A percentile compares a stretch with the other conserved stretches of the same genome.
phyloP scores from a whole-genome alignment of 2,329 filamentous ascomycete genomes.

The Thelonectria discophora region DNA sequence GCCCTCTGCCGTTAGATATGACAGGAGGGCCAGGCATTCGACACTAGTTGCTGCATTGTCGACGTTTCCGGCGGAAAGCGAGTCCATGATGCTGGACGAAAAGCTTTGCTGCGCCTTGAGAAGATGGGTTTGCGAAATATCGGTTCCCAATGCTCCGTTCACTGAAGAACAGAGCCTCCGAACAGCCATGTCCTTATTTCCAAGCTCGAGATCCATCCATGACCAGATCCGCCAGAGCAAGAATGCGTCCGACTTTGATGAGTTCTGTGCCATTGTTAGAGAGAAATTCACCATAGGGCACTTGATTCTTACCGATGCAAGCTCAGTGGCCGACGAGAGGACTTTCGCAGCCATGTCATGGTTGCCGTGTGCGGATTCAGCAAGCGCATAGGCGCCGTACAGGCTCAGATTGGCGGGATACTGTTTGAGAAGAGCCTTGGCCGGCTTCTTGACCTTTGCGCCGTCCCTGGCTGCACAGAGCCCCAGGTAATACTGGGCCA shows the following conservation, averaged over 20 bases:
- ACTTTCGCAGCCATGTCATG: slow-evolving; percentile 68
- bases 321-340: slow-evolving; percentile 68
- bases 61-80: slow-evolving; percentile 59
- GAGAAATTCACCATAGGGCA: background rate
- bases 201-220: slow-evolving; percentile 68
- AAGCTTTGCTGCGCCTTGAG: slow-evolving; percentile 66
- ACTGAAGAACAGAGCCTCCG: slow-evolving; percentile 52
- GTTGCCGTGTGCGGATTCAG: slow-evolving; percentile 71
- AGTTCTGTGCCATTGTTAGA: slow-evolving; percentile 33
- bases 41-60: slow-evolving; percentile 63
- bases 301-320: slow-evolving; percentile 43
- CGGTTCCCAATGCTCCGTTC: slow-evolving; percentile 41
- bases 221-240: slow-evolving; percentile 70
- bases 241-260: slow-evolving; percentile 33
- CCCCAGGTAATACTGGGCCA: slow-evolving; percentile 77
- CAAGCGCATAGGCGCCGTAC: slow-evolving; percentile 81
- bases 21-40: slow-evolving; percentile 71
- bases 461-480: slow-evolving; percentile 68
- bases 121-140: slow-evolving; percentile 49
- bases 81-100: slow-evolving; percentile 61
- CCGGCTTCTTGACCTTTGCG: slow-evolving; percentile 69
- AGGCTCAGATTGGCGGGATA: slow-evolving; percentile 70
- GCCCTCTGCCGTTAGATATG: slow-evolving; percentile 66
- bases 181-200: slow-evolving; percentile 47
- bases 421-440: slow-evolving; percentile 77